A percentile compares a stretch with the other conserved stretches of the same genome.
Evolutionary conservation across 2,329 filamentous ascomycete genomes (phyloP).

Genomic region (Claviceps spartinae): DNA sequence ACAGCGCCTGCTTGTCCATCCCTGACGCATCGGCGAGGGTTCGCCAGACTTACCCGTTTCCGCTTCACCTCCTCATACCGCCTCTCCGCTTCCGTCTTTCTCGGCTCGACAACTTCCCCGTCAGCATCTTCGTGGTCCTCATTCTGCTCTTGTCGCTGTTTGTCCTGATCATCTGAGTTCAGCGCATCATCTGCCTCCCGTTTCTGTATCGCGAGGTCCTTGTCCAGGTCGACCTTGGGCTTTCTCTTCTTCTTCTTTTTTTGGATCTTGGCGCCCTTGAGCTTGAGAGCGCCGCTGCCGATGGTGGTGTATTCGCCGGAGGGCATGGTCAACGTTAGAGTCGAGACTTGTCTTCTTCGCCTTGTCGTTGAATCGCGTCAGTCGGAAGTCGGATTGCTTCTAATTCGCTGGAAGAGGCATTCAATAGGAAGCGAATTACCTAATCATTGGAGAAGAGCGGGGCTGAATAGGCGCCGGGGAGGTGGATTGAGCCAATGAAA

Average conservation of each 20-base stretch:
- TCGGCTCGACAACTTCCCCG: slow-evolving; percentile 16
- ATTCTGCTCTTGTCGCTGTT: slow-evolving; percentile 19
- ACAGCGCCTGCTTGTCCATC: not conserved
- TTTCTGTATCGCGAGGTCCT: slow-evolving; percentile 24
- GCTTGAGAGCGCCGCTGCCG: slow-evolving; percentile 62
- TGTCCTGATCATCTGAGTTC: slow-evolving; percentile 15
- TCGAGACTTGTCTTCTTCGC: too few species aligned
- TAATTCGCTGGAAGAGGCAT: not conserved
- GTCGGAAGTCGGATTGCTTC: not conserved
- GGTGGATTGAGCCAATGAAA: not conserved
- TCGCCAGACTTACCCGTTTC: slow-evolving; percentile 52
- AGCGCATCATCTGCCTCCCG: slow-evolving; percentile 7
- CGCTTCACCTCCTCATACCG: slow-evolving; percentile 67
- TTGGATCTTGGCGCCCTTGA: slow-evolving; percentile 63
- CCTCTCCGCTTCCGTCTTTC: slow-evolving; percentile 75
- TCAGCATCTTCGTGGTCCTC: not conserved
- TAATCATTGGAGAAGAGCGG: not conserved
- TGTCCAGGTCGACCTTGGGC: slow-evolving; percentile 33
- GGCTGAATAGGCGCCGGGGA: not conserved
- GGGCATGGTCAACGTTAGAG: slow-evolving; percentile 36
- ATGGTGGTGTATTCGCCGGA: slow-evolving; percentile 59
- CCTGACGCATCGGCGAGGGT: too few species aligned
- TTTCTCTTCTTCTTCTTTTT: slow-evolving; percentile 50
- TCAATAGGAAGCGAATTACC: not conserved
- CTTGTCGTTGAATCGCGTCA: too few species aligned